Conservation (phyloP, 2,329 filamentous ascomycete genomes). For the Fusarium pseudoanthophilum region DNA sequence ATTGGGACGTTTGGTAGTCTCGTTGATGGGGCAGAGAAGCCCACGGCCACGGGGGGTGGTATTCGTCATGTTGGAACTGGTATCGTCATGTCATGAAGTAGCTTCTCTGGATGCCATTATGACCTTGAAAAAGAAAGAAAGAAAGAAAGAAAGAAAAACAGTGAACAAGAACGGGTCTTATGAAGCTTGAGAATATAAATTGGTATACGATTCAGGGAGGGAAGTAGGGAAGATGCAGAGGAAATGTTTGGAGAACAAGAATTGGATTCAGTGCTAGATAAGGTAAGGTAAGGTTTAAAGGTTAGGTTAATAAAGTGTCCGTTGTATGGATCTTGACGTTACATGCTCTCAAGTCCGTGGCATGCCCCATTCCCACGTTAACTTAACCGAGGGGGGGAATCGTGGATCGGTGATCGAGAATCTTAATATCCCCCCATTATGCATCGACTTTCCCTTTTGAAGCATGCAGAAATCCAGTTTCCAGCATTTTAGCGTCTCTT, state of each 20-base stretch:
- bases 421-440: neutral
- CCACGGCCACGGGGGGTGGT: constrained; percentile 20
- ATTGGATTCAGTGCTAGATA: constrained; percentile 12
- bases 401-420: constrained; percentile 8
- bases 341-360: constrained; percentile 15
- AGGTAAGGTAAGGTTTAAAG: constrained; percentile 8
- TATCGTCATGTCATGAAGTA: constrained; percentile 42
- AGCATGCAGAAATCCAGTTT: constrained; percentile 25
- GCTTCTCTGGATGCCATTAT: constrained; percentile 26
- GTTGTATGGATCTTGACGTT: constrained; percentile 32
- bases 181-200: neutral
- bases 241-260: constrained; percentile 9
- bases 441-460: constrained; percentile 6
- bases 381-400: constrained; percentile 24
- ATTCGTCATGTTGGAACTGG: constrained; percentile 27
- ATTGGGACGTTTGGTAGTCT: constrained; percentile 11
- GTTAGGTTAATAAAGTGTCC: neutral
- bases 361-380: constrained; percentile 7
- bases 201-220: neutral
- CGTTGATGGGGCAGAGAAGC: constrained; percentile 5
- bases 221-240: neutral
- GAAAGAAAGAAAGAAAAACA: neutral
- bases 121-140: neutral
- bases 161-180: neutral
- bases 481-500: constrained; percentile 27